phyloP scores from a whole-genome alignment of 306 rosid species.

The Acacia melanoxylon region DNA sequence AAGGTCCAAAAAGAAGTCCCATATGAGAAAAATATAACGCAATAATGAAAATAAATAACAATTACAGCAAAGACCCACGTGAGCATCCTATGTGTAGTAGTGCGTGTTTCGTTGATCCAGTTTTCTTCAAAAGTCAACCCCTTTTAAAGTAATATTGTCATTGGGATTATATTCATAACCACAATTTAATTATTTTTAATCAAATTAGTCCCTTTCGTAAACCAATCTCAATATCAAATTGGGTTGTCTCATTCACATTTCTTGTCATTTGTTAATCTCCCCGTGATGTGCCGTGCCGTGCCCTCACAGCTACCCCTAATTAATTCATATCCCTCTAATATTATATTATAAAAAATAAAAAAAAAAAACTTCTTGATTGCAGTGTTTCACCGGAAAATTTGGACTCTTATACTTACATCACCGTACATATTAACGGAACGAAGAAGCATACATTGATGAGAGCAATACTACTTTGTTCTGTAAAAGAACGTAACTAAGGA shows the following conservation, averaged over 20 bases:
- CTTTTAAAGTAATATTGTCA: slow-evolving; percentile 25
- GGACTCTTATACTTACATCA: neutral
- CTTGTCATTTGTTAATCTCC: slow-evolving; percentile 23
- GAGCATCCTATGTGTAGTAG: slow-evolving; percentile 37
- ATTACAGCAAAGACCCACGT: slow-evolving; percentile 41
- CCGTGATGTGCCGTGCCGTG: slow-evolving; percentile 77
- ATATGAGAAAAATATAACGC: neutral
- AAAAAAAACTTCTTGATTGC: neutral
- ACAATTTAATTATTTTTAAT: neutral
- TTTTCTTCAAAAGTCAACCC: slow-evolving; percentile 49
- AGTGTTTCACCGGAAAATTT: neutral
- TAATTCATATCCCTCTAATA: neutral
- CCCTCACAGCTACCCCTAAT: slow-evolving; percentile 57
- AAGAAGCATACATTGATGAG: slow-evolving; percentile 15
- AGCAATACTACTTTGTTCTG: slow-evolving; percentile 18
- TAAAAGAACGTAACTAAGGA: slow-evolving; percentile 7
- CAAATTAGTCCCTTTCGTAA: slow-evolving; percentile 21
- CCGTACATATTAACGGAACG: neutral
- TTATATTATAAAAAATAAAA: too few relatives aligned
- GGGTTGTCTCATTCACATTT: slow-evolving; percentile 23
- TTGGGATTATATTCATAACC: slow-evolving; percentile 10
- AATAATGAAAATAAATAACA: neutral
- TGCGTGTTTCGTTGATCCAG: slow-evolving; percentile 6
- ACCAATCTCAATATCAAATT: slow-evolving; percentile 42
- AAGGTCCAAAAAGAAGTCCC: neutral